Conservation (phyloP, 768 basidiomycete genomes). For the Boletus pseudopeckii region DNA sequence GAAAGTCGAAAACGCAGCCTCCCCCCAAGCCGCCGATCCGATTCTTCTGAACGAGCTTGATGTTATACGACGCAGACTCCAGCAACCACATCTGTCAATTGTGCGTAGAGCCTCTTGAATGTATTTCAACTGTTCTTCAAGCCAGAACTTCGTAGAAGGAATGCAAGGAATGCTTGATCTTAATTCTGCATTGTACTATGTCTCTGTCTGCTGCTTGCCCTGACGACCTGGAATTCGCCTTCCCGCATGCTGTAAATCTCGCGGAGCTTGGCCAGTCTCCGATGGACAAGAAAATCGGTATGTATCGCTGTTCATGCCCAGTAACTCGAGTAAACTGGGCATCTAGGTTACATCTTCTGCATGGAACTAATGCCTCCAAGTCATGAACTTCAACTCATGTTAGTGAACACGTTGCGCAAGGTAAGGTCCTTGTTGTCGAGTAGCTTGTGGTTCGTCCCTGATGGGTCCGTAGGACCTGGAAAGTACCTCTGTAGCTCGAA, state of each 20-base stretch:
- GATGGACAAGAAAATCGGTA: slow-evolving; percentile 68
- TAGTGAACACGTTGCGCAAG: slow-evolving; percentile 84
- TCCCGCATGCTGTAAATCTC: slow-evolving; percentile 72
- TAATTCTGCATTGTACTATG: slow-evolving; percentile 68
- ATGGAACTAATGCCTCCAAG: slow-evolving; percentile 62
- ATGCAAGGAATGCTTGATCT: slow-evolving; percentile 62
- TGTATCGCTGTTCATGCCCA: slow-evolving; percentile 4
- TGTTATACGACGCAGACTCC: slow-evolving; percentile 50
- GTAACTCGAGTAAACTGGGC: not conserved
- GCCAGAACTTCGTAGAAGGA: slow-evolving; percentile 43
- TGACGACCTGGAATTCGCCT: slow-evolving; percentile 63
- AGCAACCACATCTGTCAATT: slow-evolving; percentile 45
- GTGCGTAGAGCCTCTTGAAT: slow-evolving; percentile 40
- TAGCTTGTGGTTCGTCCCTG: not conserved
- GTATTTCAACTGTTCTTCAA: slow-evolving; percentile 4
- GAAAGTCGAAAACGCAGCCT: slow-evolving; percentile 61
- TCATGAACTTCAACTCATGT: slow-evolving; percentile 76
- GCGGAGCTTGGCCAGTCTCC: slow-evolving; percentile 64
- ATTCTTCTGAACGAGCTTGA: slow-evolving; percentile 58
- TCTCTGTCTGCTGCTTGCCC: slow-evolving; percentile 40
- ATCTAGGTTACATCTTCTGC: slow-evolving; percentile 75
- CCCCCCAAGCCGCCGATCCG: slow-evolving; percentile 58
- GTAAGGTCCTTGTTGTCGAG: slow-evolving; percentile 32
- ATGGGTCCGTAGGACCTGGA: slow-evolving; percentile 61
- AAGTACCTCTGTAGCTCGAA: slow-evolving; percentile 47